These are phyloP conservation scores for Sphaerulina vaccinii DNA, from an alignment of 2,329 filamentous ascomycete genomes.

Conservation along the genomic window DNA sequence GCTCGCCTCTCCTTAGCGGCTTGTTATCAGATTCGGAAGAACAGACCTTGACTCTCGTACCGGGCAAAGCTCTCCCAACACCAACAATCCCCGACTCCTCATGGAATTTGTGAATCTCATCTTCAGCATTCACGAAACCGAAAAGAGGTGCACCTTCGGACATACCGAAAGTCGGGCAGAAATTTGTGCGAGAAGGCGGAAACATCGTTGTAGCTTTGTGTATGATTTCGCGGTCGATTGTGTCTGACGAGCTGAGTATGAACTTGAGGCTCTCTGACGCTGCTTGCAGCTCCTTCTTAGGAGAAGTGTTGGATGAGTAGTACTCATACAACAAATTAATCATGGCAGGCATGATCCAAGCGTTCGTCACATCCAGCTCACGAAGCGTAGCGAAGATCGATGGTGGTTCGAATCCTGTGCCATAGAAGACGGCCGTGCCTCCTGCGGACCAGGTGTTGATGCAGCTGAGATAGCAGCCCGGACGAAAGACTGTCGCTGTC, in stretches of 20 bases:
- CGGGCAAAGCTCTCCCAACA: background rate
- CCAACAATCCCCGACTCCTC: background rate
- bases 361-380: background rate
- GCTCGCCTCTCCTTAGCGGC: background rate
- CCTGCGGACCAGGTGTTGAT: constrained; percentile 1
- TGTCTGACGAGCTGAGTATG: background rate
- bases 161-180: background rate
- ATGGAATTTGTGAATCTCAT: background rate
- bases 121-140: background rate
- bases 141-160: constrained; percentile 1
- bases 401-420: background rate
- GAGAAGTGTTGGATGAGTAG: background rate
- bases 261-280: background rate
- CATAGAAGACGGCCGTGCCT: background rate
- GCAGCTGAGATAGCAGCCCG: background rate
- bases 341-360: constrained; percentile 4
- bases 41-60: background rate
- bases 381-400: background rate
- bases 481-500: background rate
- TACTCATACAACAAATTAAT: background rate
- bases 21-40: background rate
- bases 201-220: background rate
- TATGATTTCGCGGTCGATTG: background rate
- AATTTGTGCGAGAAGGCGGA: background rate
- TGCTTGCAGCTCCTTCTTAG: too few relatives aligned